Evolutionary conservation across 202 grass and related monocot genomes (phyloP).

Genomic region (Musa balbisiana): DNA sequence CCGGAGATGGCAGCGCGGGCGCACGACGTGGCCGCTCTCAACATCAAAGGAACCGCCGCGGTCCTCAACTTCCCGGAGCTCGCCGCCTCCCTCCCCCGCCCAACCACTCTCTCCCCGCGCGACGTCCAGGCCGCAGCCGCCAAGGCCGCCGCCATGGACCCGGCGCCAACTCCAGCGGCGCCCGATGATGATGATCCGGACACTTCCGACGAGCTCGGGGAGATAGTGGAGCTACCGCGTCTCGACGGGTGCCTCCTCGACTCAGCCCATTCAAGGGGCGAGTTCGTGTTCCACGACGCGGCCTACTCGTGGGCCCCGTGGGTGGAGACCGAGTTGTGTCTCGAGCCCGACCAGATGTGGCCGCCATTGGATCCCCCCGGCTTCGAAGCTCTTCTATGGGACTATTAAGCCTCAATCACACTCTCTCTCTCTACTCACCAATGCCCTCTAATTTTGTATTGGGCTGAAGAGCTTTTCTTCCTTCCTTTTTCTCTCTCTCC

Average conservation of each 20-base stretch:
- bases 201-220: conserved; percentile 11
- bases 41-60: conserved; percentile 14
- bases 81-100: conserved; percentile 12
- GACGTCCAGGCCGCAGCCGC: conserved; percentile 19
- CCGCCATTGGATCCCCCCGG: neutral
- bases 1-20: conserved; percentile 21
- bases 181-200: neutral
- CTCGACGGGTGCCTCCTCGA: conserved; percentile 12
- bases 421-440: neutral
- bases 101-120: conserved; percentile 13
- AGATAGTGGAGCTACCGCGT: conserved; percentile 14
- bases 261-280: conserved; percentile 5
- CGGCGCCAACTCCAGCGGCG: neutral
- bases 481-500: neutral
- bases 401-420: neutral
- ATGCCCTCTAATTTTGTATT: neutral
- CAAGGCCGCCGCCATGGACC: conserved; percentile 13
- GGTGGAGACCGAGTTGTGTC: neutral
- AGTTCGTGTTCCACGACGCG: conserved; percentile 13
- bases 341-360: neutral
- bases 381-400: neutral
- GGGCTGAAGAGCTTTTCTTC: neutral
- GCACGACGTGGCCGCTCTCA: conserved; percentile 25
- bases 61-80: conserved; percentile 24
- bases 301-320: conserved; percentile 5